Conservation (phyloP, 768 basidiomycete genomes). For the Mycena pura region DNA sequence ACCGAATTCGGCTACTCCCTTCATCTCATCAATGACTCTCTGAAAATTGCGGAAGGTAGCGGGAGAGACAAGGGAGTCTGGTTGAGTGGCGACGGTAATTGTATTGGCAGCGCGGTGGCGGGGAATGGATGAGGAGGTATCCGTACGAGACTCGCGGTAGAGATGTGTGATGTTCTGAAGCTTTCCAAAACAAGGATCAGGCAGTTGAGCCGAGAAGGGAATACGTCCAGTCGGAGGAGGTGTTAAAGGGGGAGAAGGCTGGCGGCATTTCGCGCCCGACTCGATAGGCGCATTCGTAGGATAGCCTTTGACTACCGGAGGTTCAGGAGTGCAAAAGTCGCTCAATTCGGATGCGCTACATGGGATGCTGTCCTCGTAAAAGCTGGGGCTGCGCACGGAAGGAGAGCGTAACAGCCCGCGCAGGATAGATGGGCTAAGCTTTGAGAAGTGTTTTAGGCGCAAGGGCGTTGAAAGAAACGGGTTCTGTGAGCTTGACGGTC, state of each 20-base stretch:
- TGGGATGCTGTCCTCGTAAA: slow-evolving; percentile 22
- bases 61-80: slow-evolving; percentile 18
- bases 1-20: slow-evolving; percentile 6
- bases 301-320: neutral
- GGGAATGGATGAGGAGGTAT: neutral
- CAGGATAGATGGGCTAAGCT: slow-evolving; percentile 28
- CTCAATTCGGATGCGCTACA: neutral
- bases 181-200: slow-evolving; percentile 8
- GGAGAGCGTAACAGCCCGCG: slow-evolving; percentile 30
- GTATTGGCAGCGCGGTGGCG: neutral
- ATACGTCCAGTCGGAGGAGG: slow-evolving; percentile 29
- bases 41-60: slow-evolving; percentile 25
- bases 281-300: neutral
- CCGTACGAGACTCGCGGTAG: neutral
- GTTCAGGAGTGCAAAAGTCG: neutral
- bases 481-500: slow-evolving; percentile 17
- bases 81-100: neutral
- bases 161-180: neutral
- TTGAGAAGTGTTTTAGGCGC: slow-evolving; percentile 32
- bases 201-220: slow-evolving; percentile 13
- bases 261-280: neutral
- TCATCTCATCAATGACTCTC: slow-evolving; percentile 30
- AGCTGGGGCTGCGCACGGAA: slow-evolving; percentile 24
- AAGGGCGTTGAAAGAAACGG: slow-evolving; percentile 33
- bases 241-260: slow-evolving; percentile 25